Evolutionary conservation across 2,329 filamentous ascomycete species (phyloP), one percentile per base, ranked within the genome.

Genomic region (Curvularia sp.): DNA sequence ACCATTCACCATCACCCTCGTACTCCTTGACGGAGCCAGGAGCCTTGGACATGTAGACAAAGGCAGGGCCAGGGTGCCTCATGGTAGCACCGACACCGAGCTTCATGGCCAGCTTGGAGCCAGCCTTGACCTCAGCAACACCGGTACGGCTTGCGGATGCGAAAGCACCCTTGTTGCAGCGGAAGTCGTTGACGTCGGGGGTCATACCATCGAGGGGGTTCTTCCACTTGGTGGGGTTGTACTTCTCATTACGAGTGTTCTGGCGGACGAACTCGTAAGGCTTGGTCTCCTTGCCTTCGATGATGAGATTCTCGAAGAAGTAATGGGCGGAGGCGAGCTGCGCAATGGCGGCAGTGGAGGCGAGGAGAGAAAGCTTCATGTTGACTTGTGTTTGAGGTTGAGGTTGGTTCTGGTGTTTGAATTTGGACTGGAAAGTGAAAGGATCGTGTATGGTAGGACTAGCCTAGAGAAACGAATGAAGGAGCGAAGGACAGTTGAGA

Each of bases 11-110:
- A 10, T 61, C 52, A 4, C 67, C 68, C 26, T 71, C 58, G 52
- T 71, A 73, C 3, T 50, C 31, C 15, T 54, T 31, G 5, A 62
- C 67, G 2, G 53, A 61, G 33, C 49, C 53, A 13, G 68, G 67
- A 13, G 65, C 71, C 57, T 67, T 64, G 52, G 67, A 67, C 69
- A 74, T 72, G 62, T 69, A 68, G 38, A 69, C 61, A 8, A 53
- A 39, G 5, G 51, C 51, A 6, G 68, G 64, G 9, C 68, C 66
- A 9, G 65, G 67, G 53, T 71, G 68, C 53, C 60, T 50, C 53
- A 72, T 63, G 9, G 59, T 58, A 26, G 63, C 60, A 15, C 59
- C 58, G 22, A 67, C 59, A 24, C 49, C 65, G 31, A 72, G 62
- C 52, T 61, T 65, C 58, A 66, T 63, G 26, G 41, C 61, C 20